Percentiles rank a stretch among this genome's conserved stretches.
phyloP scores from a whole-genome alignment of 2,329 filamentous ascomycete species.

The Lecanicillium sp. region DNA sequence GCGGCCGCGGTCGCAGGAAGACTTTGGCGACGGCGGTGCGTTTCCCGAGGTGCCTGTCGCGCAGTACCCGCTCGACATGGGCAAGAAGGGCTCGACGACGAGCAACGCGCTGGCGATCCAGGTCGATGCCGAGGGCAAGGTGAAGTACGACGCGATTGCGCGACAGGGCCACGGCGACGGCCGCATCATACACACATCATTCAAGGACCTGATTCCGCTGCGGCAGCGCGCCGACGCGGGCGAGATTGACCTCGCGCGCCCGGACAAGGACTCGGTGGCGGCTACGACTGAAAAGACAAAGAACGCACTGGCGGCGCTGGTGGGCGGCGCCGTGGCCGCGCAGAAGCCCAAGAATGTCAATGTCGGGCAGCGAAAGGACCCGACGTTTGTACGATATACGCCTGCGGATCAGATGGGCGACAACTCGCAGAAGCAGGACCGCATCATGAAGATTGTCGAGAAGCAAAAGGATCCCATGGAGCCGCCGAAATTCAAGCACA shows the following conservation, averaged over 20 bases:
- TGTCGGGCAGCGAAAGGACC: constrained; percentile 67
- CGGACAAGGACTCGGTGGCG: constrained; percentile 74
- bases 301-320: constrained; percentile 71
- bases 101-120: constrained; percentile 90
- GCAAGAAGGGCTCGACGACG: constrained; percentile 61
- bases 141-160: constrained; percentile 94
- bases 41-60: constrained; percentile 92
- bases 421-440: constrained; percentile 76
- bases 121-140: constrained; percentile 83
- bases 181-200: constrained; percentile 85
- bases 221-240: constrained; percentile 88
- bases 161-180: constrained; percentile 77
- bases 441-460: constrained; percentile 98
- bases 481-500: constrained; percentile 97
- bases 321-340: constrained; percentile 77
- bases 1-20: constrained; percentile 80
- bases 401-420: constrained; percentile 95
- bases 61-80: constrained; percentile 95
- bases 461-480: constrained; percentile 91
- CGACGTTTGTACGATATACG: constrained; percentile 92
- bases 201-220: constrained; percentile 93
- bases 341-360: constrained; percentile 96
- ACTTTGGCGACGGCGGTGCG: constrained; percentile 92
- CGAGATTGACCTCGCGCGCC: constrained; percentile 78
- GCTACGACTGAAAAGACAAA: constrained; percentile 83